A percentile compares a stretch with the other conserved stretches of the same genome.
These are phyloP conservation scores for Silene noctiflora DNA, from an alignment of 179 eudicot genomes.

Conservation along the genomic window DNA sequence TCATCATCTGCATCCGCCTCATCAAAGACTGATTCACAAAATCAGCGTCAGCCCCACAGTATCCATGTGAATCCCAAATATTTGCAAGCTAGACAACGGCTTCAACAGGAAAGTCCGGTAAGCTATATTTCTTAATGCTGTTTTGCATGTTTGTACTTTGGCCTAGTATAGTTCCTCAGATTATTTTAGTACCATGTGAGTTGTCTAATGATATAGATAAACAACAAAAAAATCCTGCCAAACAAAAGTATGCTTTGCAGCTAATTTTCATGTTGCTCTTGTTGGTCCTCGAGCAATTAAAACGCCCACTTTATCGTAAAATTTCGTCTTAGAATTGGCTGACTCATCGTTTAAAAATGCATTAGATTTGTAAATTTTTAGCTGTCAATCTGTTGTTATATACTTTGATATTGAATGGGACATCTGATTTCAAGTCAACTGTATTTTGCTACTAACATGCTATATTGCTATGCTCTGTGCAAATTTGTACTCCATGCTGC, in stretches of 20 bases:
- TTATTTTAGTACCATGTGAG: background rate
- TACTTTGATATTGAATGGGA: background rate
- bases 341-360: background rate
- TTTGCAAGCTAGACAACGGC: constrained; percentile 86
- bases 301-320: background rate
- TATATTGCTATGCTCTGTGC: background rate
- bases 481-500: background rate
- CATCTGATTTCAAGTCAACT: background rate
- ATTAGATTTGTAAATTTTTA: background rate
- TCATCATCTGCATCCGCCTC: constrained; percentile 54
- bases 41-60: constrained; percentile 68
- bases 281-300: background rate
- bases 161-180: background rate
- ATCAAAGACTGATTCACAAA: constrained; percentile 59
- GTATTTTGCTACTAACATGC: background rate
- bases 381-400: background rate
- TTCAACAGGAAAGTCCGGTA: constrained; percentile 78
- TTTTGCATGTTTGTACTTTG: background rate
- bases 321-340: background rate
- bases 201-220: constrained; percentile 3
- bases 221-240: background rate
- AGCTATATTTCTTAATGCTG: constrained; percentile 15
- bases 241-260: background rate
- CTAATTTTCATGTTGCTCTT: background rate
- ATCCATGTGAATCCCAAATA: constrained; percentile 97